Evolutionary conservation across 225 moss, liverwort and hornwort genomes (phyloP).

Genomic region (Marchantia paleacea): DNA sequence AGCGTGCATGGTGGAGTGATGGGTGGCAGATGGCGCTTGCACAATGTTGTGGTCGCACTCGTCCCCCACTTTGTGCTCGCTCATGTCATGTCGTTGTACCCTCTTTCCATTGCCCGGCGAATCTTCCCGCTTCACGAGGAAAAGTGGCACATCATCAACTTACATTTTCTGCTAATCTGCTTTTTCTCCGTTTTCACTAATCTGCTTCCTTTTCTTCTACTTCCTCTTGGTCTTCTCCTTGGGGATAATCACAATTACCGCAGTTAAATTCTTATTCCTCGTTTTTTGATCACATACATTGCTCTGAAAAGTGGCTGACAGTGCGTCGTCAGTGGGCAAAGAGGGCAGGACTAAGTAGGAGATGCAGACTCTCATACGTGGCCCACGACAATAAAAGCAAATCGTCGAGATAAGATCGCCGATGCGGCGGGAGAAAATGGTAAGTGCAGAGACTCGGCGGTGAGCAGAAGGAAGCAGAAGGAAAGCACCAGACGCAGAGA

Average conservation of each 20-base stretch:
- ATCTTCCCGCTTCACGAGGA: neutral
- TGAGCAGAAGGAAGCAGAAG: neutral
- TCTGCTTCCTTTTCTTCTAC: neutral
- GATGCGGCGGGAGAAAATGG: neutral
- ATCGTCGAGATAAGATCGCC: constrained; percentile 10
- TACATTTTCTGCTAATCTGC: too few species aligned
- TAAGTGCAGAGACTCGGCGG: neutral
- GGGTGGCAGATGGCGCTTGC: too few species aligned
- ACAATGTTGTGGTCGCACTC: too few species aligned
- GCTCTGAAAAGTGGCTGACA: neutral
- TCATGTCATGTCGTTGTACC: too few species aligned
- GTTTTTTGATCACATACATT: too few species aligned
- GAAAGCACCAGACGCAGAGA: neutral
- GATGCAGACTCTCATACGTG: neutral
- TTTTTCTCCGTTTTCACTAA: neutral
- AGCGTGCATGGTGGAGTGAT: too few species aligned
- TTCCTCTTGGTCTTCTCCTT: too few species aligned
- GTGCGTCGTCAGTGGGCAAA: constrained; percentile 1
- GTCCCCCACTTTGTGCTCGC: too few species aligned
- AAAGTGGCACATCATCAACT: too few species aligned
- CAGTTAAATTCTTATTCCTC: too few species aligned
- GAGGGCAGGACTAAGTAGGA: too few species aligned
- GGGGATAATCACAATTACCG: neutral
- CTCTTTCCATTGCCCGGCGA: neutral
- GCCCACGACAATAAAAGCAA: neutral